Base-by-base conservation (phyloP, 331 rosid genomes). In the Phaseolus coccineus region DNA sequence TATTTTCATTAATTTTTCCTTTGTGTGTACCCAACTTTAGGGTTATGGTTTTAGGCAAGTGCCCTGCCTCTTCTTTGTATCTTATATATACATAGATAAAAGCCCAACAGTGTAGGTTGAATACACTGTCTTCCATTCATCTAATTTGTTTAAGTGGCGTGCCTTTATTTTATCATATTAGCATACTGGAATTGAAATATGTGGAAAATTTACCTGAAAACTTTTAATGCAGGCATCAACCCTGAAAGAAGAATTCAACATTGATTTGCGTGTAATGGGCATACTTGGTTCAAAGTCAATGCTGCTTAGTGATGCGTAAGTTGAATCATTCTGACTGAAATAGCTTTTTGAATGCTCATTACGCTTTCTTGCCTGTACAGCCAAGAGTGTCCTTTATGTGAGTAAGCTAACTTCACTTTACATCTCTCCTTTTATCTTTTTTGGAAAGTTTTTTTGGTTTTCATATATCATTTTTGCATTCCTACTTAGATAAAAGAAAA, bases 191-290 rank as follows among this genome's bases (percentile, higher is more conserved):
- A 25, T 80, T 84, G 71, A 39, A 57, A 31, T 84, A 78, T 33
- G 58, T 69, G 57, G 31, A 11, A 10, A 62, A 46, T 71, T 62
- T 64, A 75, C 58, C 8, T 74, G 22, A 64, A 46, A 64, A 12
- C 39, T 76, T 62, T 58, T 75, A 73, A 77, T 78, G 82, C 88
- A 94, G 98, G 89, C 97, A 9, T 89, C 97, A 47, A 71, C 80
- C 48, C 90, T 94, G 74, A 94, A 94, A 89, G 98, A 94, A 89
- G 91, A 94, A 61, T 91, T 91, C 52, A 94, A 94, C 87, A 94
- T 94, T 78, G 98, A 94, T 84, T 82, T 94, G 80, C 98, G 97
- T 77, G 98, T 94, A 42, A 69, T 91, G 93, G 98, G 97, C 85
- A 94, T 94, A 73, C 88, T 86, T 77, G 83, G 96, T 66, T 89